phyloP scores from a whole-genome alignment of 2,329 filamentous ascomycete species.

The Penicillium concentricum region DNA sequence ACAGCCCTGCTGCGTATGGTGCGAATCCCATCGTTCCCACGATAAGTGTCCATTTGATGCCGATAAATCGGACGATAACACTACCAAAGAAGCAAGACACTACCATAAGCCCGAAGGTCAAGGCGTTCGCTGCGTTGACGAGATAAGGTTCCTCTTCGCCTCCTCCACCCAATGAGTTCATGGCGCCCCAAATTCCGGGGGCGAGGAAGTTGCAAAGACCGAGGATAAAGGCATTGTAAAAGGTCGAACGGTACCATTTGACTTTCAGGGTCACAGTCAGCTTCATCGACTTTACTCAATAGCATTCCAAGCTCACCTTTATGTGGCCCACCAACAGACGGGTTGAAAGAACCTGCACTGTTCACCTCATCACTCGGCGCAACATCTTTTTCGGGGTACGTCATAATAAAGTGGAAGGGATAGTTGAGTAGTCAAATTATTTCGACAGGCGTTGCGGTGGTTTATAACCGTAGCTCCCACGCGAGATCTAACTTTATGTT shows the following conservation, averaged over 20 bases:
- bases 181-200: constrained; percentile 70
- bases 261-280: constrained; percentile 39
- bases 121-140: constrained; percentile 68
- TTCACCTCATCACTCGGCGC: constrained; percentile 19
- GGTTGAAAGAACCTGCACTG: constrained; percentile 7
- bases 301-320: constrained; percentile 12
- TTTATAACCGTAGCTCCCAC: neutral
- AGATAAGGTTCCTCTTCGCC: constrained; percentile 64
- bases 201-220: constrained; percentile 70
- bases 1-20: constrained; percentile 68
- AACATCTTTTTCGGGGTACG: constrained; percentile 16
- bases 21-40: constrained; percentile 71
- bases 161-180: constrained; percentile 72
- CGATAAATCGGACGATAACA: constrained; percentile 63
- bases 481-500: neutral
- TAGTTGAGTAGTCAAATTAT: neutral
- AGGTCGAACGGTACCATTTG: constrained; percentile 69
- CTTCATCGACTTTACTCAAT: neutral
- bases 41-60: constrained; percentile 69
- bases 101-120: constrained; percentile 73
- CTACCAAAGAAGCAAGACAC: constrained; percentile 67
- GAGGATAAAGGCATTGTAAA: constrained; percentile 70
- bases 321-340: neutral
- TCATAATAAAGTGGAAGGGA: constrained; percentile 5
- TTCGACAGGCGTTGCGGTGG: neutral